Evolutionary conservation across 164 flowering plant genomes (phyloP).

Genomic region (Stephania japonica): DNA sequence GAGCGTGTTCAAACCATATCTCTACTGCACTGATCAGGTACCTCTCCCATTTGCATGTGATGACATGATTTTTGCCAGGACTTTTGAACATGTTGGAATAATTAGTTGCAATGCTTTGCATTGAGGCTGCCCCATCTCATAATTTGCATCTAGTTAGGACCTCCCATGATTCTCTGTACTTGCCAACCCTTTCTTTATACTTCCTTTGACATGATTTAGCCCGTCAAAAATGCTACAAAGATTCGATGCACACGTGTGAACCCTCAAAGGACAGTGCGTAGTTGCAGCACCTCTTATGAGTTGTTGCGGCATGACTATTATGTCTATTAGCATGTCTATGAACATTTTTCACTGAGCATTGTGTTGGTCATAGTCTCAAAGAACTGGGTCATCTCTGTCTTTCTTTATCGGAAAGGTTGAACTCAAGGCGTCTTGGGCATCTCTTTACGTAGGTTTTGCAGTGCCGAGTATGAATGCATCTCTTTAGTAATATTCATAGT

Average conservation of each 20-base stretch:
- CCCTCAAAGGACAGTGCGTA: too few species aligned
- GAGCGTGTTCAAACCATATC: conserved; percentile 11
- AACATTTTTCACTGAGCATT: neutral
- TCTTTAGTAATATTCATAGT: too few species aligned
- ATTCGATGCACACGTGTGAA: too few species aligned
- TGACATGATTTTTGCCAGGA: conserved; percentile 4
- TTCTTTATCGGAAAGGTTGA: neutral
- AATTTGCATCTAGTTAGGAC: conserved; percentile 6
- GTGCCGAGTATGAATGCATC: too few species aligned
- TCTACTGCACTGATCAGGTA: conserved; percentile 4
- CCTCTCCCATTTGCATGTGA: conserved; percentile 1
- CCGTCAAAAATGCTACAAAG: too few species aligned
- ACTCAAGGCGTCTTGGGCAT: neutral
- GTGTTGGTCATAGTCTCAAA: neutral
- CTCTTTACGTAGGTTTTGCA: too few species aligned
- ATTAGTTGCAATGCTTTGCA: conserved; percentile 1
- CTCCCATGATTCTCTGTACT: conserved; percentile 6
- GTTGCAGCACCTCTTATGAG: too few species aligned
- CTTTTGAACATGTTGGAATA: conserved; percentile 1
- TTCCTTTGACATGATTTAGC: too few species aligned
- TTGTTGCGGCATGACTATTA: too few species aligned
- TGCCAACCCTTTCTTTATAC: neutral
- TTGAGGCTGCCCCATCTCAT: neutral
- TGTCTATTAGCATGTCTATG: neutral
- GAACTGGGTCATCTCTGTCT: neutral